Percentiles rank a stretch among this genome's conserved stretches.
Evolutionary conservation across 345 rosid genomes (phyloP).

Genomic region (Trapa bicornis): DNA sequence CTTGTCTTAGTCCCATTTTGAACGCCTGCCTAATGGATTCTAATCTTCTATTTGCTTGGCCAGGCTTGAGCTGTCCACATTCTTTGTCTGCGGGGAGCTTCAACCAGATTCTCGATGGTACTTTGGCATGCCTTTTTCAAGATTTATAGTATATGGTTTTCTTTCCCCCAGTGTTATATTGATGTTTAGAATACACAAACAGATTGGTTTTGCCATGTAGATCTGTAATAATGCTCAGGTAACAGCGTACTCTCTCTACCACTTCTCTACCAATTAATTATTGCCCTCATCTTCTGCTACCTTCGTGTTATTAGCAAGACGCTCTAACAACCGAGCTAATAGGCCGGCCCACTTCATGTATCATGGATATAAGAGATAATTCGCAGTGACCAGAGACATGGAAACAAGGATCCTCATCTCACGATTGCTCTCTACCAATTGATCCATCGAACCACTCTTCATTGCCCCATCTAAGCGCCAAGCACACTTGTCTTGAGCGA

Average conservation of each 20-base stretch:
- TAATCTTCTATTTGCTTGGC: not conserved
- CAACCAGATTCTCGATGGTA: not conserved
- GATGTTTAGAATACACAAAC: not conserved
- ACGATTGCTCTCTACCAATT: constrained; percentile 1
- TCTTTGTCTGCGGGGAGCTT: constrained; percentile 1
- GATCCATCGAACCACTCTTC: not conserved
- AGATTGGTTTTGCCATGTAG: constrained; percentile 2
- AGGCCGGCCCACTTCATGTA: constrained; percentile 5
- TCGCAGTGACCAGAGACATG: constrained; percentile 6
- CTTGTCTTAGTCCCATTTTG: not conserved
- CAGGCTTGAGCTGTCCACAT: constrained; percentile 3
- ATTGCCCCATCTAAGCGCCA: not conserved
- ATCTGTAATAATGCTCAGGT: not conserved
- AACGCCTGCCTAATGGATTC: too few relatives aligned
- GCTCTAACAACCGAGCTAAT: constrained; percentile 68
- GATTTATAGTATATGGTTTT: not conserved
- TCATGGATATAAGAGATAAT: not conserved
- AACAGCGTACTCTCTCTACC: not conserved
- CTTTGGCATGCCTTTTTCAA: not conserved
- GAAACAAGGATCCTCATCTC: constrained; percentile 10
- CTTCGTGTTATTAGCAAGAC: constrained; percentile 97
- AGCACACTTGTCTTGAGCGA: not conserved
- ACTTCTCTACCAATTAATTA: not conserved
- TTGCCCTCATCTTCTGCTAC: constrained; percentile 21
- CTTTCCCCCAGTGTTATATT: not conserved